A percentile compares a stretch with the other conserved stretches of the same genome.
phyloP scores from a whole-genome alignment of 2,329 filamentous ascomycete genomes.

The Verticillium alfalfae region DNA sequence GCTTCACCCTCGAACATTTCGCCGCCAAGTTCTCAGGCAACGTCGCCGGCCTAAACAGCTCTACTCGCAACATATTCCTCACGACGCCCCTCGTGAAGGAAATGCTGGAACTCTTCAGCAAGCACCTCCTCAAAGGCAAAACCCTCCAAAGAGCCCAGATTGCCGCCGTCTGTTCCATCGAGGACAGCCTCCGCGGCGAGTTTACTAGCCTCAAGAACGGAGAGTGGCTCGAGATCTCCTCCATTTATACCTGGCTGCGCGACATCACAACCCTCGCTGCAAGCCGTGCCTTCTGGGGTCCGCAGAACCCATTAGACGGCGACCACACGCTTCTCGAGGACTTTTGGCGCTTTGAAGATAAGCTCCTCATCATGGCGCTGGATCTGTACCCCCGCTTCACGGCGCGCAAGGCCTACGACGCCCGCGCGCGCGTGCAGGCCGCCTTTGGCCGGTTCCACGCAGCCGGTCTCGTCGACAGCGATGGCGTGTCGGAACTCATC shows the following conservation, averaged over 20 bases:
- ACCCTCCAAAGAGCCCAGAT: conserved; percentile 20
- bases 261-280: conserved; percentile 30
- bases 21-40: conserved; percentile 27
- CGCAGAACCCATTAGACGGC: conserved; percentile 31
- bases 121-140: conserved; percentile 18
- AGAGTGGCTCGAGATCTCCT: conserved; percentile 20
- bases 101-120: conserved; percentile 22
- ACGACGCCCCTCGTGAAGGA: neutral
- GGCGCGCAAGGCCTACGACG: conserved; percentile 21
- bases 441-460: conserved; percentile 24
- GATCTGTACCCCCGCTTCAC: conserved; percentile 21
- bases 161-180: conserved; percentile 20
- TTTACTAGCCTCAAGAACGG: neutral
- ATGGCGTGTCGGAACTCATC: conserved; percentile 19
- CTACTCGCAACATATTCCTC: neutral
- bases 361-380: conserved; percentile 15
- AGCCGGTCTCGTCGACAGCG: conserved; percentile 16
- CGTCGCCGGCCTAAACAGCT: conserved; percentile 26
- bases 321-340: conserved; percentile 23
- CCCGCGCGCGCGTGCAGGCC: conserved; percentile 16
- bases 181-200: conserved; percentile 14
- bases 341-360: conserved; percentile 19
- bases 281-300: conserved; percentile 32
- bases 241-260: conserved; percentile 32
- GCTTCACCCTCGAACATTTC: conserved; percentile 36